These are phyloP conservation scores for Alternaria hordeiaustralica DNA, from an alignment of 2,329 filamentous ascomycete species.

Conservation along the genomic window DNA sequence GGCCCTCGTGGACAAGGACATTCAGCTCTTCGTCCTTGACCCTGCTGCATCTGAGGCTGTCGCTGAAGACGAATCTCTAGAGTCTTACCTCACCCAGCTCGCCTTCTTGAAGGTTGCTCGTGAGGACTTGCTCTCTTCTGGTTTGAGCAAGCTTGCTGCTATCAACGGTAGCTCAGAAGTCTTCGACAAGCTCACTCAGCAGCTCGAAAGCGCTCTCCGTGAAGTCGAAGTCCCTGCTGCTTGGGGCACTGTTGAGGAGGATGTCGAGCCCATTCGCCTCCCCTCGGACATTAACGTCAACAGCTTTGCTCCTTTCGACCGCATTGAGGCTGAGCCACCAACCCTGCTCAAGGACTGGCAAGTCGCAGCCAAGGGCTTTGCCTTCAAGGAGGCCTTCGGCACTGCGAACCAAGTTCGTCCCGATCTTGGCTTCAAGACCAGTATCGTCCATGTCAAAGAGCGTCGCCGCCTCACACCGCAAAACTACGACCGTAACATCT, in stretches of 20 bases:
- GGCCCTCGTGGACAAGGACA: constrained; percentile 70
- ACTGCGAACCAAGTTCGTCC: constrained; percentile 78
- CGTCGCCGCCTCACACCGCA: constrained; percentile 88
- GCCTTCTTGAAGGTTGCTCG: constrained; percentile 82
- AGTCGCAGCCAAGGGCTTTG: constrained; percentile 81
- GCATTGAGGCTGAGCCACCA: constrained; percentile 72
- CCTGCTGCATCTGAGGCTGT: constrained; percentile 70
- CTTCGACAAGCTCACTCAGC: constrained; percentile 65
- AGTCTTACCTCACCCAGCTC: constrained; percentile 75
- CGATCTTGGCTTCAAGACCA: constrained; percentile 84
- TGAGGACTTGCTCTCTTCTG: constrained; percentile 67
- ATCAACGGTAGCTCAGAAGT: constrained; percentile 66
- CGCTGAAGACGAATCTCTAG: constrained; percentile 66
- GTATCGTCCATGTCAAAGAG: constrained; percentile 89
- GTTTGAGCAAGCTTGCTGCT: constrained; percentile 70
- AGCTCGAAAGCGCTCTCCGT: constrained; percentile 72
- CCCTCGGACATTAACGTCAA: constrained; percentile 72
- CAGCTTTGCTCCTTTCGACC: constrained; percentile 83
- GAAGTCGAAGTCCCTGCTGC: constrained; percentile 76
- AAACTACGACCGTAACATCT: constrained; percentile 97
- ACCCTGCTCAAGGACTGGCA: constrained; percentile 78
- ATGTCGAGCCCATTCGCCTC: constrained; percentile 59
- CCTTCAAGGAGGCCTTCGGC: constrained; percentile 93
- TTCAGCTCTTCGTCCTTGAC: constrained; percentile 79
- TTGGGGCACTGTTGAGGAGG: constrained; percentile 78